Base-by-base conservation (phyloP, 1,284 basidiomycete species). In the Coriolopsis trogii region DNA sequence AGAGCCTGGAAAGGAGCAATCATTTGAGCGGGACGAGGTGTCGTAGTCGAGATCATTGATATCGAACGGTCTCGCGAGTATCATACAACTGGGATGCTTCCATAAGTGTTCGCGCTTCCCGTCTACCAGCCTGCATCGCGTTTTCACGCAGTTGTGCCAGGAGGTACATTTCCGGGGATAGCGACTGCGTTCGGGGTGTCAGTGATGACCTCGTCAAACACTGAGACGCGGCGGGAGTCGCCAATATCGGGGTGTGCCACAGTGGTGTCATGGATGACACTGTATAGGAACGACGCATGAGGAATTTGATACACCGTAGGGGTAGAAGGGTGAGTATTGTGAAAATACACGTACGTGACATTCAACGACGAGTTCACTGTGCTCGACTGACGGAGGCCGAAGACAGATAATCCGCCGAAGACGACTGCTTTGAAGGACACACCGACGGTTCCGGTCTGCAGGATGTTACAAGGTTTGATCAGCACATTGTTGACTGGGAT, bases 361-460 rank as follows among this genome's bases (percentile, higher is more conserved):
- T 68, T 67, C 39, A 66, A 40, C 5, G 67, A 68, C 4, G 66
- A 62, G 30, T 34, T 63, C 47, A 67, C 55, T 13, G 58, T 62
- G 49, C 55, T 62, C 15, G 57, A 56, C 49, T 60, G 48, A 29
- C 53, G 58, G 13, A 42, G 38, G 12, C 59, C 67, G 28, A 65
- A 45, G 34, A 65, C 53, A 28, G 63, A 42, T 48, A 66, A 23
- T 29, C 53, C 49, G 39, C 62, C 61, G 37, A 43, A 58, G 24
- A 68, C 51, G 15, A 51, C 54, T 3, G 65, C 67, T 28, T 60
- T 56, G 52, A 64, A 62, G 56, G 62, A 64, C 3, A 59, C 29
- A 18, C 66, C 67, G 28, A 68, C 66, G 12, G 47, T 48, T 7
- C 66, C 67, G 3, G 60, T 57, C 67, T 68, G 40, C 9, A 54